Conservation (phyloP, 805 yeast species). For the Ogataea zsoltii region DNA sequence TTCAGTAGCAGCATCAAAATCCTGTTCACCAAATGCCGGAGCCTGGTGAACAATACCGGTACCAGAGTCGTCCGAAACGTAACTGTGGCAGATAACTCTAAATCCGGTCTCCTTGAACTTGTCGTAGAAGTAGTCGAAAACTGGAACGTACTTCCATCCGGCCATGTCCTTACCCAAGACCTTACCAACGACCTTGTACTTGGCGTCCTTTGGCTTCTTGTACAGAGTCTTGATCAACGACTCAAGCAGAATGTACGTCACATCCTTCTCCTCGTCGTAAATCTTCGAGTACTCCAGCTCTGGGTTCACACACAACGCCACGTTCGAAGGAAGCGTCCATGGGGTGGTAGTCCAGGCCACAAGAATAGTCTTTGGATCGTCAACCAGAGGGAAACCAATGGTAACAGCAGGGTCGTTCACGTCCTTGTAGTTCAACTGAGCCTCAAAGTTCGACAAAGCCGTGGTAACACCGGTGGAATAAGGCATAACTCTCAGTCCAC, state of each 20-base stretch:
- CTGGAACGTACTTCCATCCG: constrained; percentile 80
- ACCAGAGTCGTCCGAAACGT: constrained; percentile 94
- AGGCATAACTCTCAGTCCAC: constrained; percentile 98
- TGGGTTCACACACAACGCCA: constrained; percentile 91
- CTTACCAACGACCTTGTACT: constrained; percentile 78
- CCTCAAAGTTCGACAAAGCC: constrained; percentile 95
- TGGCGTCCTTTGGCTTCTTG: constrained; percentile 92
- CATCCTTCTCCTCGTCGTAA: constrained; percentile 81
- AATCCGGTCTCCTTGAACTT: constrained; percentile 76
- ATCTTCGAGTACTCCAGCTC: constrained; percentile 89
- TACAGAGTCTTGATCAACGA: constrained; percentile 77
- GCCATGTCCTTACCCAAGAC: constrained; percentile 77
- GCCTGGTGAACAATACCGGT: constrained; percentile 99
- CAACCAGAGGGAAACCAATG: constrained; percentile 77
- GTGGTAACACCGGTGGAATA: constrained; percentile 97
- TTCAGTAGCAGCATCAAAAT: constrained; percentile 78
- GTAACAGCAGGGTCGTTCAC: constrained; percentile 97
- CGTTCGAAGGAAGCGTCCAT: constrained; percentile 96
- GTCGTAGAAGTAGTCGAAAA: constrained; percentile 78
- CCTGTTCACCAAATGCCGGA: constrained; percentile 99
- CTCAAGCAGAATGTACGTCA: constrained; percentile 83
- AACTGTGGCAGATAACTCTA: constrained; percentile 77
- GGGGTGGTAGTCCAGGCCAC: constrained; percentile 99
- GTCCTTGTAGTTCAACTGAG: constrained; percentile 97
- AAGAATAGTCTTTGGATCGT: constrained; percentile 77